These are phyloP conservation scores for Gaertneriomyces sp. DNA, from an alignment of 192 early-diverging fungal species.

Conservation along the genomic window DNA sequence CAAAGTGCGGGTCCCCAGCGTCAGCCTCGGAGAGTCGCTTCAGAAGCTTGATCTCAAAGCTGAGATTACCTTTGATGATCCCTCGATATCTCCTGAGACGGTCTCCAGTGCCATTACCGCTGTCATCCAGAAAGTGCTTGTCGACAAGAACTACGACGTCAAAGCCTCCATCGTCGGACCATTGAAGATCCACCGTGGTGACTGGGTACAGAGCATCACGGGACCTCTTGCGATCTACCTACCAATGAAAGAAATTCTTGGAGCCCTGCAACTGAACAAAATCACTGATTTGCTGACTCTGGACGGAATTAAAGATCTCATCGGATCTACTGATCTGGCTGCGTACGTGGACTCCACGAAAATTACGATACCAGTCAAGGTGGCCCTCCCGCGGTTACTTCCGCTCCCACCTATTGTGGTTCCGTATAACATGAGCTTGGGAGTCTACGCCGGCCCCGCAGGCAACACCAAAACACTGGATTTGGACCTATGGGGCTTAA, in stretches of 20 bases:
- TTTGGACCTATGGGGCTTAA: constrained; percentile 26
- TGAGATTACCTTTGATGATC: constrained; percentile 31
- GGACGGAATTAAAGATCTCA: constrained; percentile 11
- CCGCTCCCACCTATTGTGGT: constrained; percentile 34
- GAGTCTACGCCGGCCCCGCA: constrained; percentile 19
- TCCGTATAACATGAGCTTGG: constrained; percentile 29
- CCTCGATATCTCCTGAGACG: constrained; percentile 18
- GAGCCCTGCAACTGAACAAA: constrained; percentile 4
- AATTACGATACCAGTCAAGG: constrained; percentile 15
- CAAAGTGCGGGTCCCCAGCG: constrained; percentile 19
- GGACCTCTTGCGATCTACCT: constrained; percentile 28
- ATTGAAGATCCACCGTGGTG: constrained; percentile 21
- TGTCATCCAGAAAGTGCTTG: constrained; percentile 25
- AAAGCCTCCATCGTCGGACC: constrained; percentile 31
- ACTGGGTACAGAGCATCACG: constrained; percentile 33
- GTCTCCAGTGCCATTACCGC: constrained; percentile 24
- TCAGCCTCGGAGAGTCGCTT: constrained; percentile 27
- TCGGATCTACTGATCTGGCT: constrained; percentile 13
- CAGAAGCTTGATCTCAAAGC: constrained; percentile 31
- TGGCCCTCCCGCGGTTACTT: constrained; percentile 24
- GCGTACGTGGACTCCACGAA: constrained; percentile 20
- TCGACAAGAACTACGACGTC: constrained; percentile 17
- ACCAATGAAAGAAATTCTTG: constrained; percentile 13
- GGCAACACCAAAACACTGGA: constrained; percentile 25
- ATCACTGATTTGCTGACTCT: constrained; percentile 19